Conservation (phyloP, 2,329 filamentous ascomycete genomes). For the Didymella exigua region DNA sequence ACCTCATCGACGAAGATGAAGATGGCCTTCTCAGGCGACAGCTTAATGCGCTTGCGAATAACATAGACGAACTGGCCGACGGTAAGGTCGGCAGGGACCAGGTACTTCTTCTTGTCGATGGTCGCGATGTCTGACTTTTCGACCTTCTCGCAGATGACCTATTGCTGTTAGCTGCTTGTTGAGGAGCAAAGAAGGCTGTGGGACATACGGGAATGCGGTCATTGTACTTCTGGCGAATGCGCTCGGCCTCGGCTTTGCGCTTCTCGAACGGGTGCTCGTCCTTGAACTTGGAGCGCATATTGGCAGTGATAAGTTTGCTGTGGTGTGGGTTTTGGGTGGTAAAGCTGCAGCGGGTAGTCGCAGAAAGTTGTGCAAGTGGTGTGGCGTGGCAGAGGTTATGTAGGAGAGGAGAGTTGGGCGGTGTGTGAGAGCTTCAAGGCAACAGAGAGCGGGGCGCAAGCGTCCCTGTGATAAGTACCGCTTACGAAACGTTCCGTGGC, state of each 20-base stretch:
- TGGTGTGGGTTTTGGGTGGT: constrained; percentile 22
- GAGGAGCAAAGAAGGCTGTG: background rate
- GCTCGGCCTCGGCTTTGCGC: constrained; percentile 99
- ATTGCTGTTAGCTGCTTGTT: constrained; percentile 31
- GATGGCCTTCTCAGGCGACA: constrained; percentile 99
- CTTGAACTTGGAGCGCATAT: constrained; percentile 99
- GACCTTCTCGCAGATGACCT: constrained; percentile 88
- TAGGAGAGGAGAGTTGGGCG: constrained; percentile 34
- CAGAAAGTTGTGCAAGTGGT: constrained; percentile 18
- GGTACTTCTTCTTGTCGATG: constrained; percentile 99
- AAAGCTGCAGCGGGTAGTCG: constrained; percentile 6
- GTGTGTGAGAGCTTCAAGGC: constrained; percentile 33
- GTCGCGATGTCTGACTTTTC: constrained; percentile 82
- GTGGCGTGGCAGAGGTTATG: constrained; percentile 33
- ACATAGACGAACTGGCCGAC: constrained; percentile 99
- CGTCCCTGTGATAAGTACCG: constrained; percentile 24
- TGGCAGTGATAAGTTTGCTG: constrained; percentile 19
- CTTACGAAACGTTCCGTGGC: constrained; percentile 17
- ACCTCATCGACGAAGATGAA: constrained; percentile 99
- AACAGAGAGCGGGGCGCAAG: constrained; percentile 37
- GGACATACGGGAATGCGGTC: constrained; percentile 93
- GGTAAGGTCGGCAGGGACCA: constrained; percentile 95
- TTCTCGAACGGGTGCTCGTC: constrained; percentile 99
- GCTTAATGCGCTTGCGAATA: constrained; percentile 99
- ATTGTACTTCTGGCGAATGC: constrained; percentile 97